Conservation (phyloP, 176 grass and related monocot genomes). For the Cenchrus americanus region DNA sequence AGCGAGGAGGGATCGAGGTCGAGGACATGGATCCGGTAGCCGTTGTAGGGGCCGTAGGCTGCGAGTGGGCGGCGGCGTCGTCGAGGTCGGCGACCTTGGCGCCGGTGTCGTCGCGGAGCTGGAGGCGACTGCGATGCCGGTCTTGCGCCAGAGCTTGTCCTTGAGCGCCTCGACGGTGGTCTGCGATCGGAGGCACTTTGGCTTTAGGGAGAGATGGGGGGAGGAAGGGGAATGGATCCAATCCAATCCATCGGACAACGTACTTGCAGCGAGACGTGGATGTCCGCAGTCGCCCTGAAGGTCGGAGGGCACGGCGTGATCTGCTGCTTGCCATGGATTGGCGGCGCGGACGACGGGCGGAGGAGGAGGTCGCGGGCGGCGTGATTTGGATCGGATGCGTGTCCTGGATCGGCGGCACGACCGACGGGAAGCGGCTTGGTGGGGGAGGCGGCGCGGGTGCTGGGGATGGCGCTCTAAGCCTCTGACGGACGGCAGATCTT, state of each 20-base stretch:
- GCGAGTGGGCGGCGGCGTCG: conserved; percentile 60
- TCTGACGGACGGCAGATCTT: no score
- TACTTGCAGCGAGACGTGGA: conserved; percentile 80
- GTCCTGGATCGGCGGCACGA: no score
- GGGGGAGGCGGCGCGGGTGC: no score
- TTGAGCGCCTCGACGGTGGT: conserved; percentile 74
- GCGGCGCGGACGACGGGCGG: no score
- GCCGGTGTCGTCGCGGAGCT: conserved; percentile 80
- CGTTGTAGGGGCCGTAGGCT: conserved; percentile 71
- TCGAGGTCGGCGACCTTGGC: conserved; percentile 72
- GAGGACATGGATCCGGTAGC: conserved; percentile 84
- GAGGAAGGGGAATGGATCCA: neutral
- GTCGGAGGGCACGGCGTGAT: no score
- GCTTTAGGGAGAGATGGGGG: no score
- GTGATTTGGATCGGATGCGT: no score
- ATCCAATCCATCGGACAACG: neutral
- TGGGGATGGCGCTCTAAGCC: no score
- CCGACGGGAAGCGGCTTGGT: no score
- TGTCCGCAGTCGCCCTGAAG: no score
- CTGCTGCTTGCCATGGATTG: no score
- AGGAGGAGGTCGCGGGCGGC: no score
- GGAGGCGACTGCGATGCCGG: conserved; percentile 62
- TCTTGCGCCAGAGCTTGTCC: conserved; percentile 96
- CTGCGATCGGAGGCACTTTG: conserved; percentile 29
- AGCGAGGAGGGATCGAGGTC: conserved; percentile 90